phyloP scores from a whole-genome alignment of 2,329 filamentous ascomycete genomes.

The Claviceps humidiphila region DNA sequence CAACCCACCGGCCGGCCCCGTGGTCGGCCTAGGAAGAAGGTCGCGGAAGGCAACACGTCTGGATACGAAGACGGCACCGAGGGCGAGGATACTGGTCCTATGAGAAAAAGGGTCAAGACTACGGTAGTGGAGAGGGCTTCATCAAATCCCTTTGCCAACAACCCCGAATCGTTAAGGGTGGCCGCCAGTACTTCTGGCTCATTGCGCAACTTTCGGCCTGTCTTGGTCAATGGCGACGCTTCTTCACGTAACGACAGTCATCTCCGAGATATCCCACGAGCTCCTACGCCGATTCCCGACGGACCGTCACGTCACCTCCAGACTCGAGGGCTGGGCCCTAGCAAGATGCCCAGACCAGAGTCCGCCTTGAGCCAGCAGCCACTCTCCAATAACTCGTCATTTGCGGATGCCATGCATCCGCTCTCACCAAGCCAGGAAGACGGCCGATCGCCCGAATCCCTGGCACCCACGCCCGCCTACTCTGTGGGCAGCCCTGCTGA shows the following conservation, averaged over 20 bases:
- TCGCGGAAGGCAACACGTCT: constrained; percentile 53
- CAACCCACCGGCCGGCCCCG: constrained; percentile 40
- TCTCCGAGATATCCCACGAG: constrained; percentile 59
- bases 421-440: constrained; percentile 34
- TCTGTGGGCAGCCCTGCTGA: constrained; percentile 61
- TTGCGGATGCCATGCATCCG: constrained; percentile 24
- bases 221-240: constrained; percentile 36
- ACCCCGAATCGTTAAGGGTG: constrained; percentile 72
- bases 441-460: constrained; percentile 41
- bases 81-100: constrained; percentile 36
- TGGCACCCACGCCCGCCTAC: constrained; percentile 36
- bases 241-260: constrained; percentile 29
- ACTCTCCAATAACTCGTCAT: constrained; percentile 33
- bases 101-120: constrained; percentile 64
- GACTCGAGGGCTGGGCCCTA: constrained; percentile 19
- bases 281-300: constrained; percentile 62
- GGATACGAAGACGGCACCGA: constrained; percentile 57
- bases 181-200: constrained; percentile 83
- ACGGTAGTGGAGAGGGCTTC: constrained; percentile 56
- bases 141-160: constrained; percentile 56
- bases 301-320: constrained; percentile 14
- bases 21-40: constrained; percentile 42
- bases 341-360: constrained; percentile 38
- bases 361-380: constrained; percentile 43
- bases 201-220: constrained; percentile 69